Percentiles rank a stretch among this genome's conserved stretches.
phyloP scores from a whole-genome alignment of 495 filamentous ascomycete genomes.

The Lasiosphaeria ovina region DNA sequence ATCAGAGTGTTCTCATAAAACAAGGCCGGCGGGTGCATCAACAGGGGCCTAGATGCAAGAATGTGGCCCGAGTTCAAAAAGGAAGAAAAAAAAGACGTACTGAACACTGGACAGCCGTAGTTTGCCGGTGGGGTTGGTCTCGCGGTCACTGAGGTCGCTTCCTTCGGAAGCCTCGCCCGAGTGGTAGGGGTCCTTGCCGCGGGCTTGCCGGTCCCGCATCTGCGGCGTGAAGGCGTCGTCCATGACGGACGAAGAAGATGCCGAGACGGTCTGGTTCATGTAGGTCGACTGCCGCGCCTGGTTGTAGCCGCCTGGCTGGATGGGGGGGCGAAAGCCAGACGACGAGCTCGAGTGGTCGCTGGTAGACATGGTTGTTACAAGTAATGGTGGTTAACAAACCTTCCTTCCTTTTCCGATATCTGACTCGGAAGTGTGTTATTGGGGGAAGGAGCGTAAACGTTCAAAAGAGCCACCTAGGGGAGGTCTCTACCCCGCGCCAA shows the following conservation, averaged over 20 bases:
- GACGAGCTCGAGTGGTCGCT: neutral
- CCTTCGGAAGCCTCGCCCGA: slow-evolving; percentile 26
- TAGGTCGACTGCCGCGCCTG: neutral
- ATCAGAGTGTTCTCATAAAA: too few species aligned
- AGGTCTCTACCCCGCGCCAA: too few species aligned
- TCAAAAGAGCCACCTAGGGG: too few species aligned
- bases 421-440: neutral
- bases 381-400: too few species aligned
- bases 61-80: neutral
- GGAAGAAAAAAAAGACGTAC: neutral
- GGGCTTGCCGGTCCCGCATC: slow-evolving; percentile 53
- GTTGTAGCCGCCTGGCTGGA: neutral
- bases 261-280: neutral
- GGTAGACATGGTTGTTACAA: neutral
- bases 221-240: slow-evolving; percentile 30
- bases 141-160: slow-evolving; percentile 26
- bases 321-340: neutral
- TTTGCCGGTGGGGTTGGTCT: slow-evolving; percentile 9
- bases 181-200: slow-evolving; percentile 52
- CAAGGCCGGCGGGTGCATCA: too few species aligned
- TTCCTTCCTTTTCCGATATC: neutral
- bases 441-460: neutral
- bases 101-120: neutral
- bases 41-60: too few species aligned
- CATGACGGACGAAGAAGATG: slow-evolving; percentile 15